These are phyloP conservation scores for Penicillium paradoxum DNA, from an alignment of 495 filamentous ascomycete species.

Conservation along the genomic window DNA sequence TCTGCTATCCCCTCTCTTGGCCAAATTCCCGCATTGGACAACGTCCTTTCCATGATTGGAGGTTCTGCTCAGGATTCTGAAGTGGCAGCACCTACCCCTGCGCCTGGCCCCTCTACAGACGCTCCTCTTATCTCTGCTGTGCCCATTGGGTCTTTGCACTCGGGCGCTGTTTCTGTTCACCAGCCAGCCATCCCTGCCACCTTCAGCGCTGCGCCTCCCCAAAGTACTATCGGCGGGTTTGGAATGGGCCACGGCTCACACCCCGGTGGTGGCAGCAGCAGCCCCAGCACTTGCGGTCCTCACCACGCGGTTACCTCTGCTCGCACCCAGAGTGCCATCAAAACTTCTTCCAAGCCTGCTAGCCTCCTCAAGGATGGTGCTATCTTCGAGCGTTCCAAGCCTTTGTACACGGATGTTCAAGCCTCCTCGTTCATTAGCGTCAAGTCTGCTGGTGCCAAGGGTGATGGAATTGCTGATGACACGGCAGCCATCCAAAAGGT, in stretches of 20 bases:
- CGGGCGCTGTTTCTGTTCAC: not conserved
- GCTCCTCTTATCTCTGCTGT: not conserved
- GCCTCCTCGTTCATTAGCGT: slow-evolving; percentile 60
- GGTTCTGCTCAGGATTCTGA: slow-evolving; percentile 4
- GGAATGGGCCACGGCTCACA: not conserved
- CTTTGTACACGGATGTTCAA: slow-evolving; percentile 55
- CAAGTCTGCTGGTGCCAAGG: slow-evolving; percentile 71
- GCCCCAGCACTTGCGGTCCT: slow-evolving; percentile 30
- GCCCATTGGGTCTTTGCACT: not conserved
- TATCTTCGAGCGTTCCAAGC: slow-evolving; percentile 63
- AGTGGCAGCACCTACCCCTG: slow-evolving; percentile 5
- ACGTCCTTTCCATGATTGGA: slow-evolving; percentile 10
- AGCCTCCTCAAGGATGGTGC: slow-evolving; percentile 41
- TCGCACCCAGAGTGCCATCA: slow-evolving; percentile 36
- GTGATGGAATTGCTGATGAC: slow-evolving; percentile 62
- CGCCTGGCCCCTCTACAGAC: not conserved
- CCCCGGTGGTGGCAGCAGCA: slow-evolving; percentile 5
- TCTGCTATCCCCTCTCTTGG: not conserved
- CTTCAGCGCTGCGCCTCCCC: not conserved
- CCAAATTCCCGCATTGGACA: slow-evolving; percentile 12
- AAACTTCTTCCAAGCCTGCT: slow-evolving; percentile 33
- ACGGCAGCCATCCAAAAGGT: slow-evolving; percentile 63
- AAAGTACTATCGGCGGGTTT: slow-evolving; percentile 1
- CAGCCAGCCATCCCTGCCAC: not conserved
- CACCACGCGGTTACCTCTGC: slow-evolving; percentile 27